These are phyloP conservation scores for Staphylotrichum longicolle DNA, from an alignment of 495 filamentous ascomycete genomes.

Conservation along the genomic window DNA sequence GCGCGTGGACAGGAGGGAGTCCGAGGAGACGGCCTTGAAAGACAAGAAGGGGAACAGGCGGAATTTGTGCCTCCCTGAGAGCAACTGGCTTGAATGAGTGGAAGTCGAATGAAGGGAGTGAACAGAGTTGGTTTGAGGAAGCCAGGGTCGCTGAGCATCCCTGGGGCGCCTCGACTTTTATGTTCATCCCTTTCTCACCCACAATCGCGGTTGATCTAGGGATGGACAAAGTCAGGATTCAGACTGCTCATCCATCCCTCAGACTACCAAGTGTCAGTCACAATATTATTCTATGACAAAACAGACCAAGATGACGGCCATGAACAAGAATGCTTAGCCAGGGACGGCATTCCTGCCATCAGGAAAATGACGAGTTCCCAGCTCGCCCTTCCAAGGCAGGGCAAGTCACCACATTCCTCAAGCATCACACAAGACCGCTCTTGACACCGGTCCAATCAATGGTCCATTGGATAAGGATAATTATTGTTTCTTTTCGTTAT, in stretches of 20 bases:
- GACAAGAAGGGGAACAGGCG: neutral
- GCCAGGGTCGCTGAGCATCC: too few relatives aligned
- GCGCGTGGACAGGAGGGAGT: neutral
- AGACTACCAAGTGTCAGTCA: neutral
- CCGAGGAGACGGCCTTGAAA: neutral
- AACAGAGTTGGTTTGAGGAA: neutral
- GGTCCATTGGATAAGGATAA: neutral
- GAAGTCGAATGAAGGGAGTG: neutral
- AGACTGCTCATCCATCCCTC: neutral
- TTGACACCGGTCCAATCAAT: neutral
- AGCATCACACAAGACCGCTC: neutral
- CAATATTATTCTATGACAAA: neutral
- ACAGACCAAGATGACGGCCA: neutral
- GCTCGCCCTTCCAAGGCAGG: neutral
- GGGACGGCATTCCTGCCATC: constrained; percentile 13
- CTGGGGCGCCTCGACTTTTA: neutral
- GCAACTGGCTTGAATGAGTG: too few relatives aligned
- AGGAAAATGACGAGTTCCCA: neutral
- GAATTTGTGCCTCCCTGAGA: too few relatives aligned
- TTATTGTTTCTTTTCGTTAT: constrained; percentile 1
- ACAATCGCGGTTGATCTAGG: neutral
- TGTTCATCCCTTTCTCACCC: neutral
- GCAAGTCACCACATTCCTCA: constrained; percentile 11
- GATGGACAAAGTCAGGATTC: constrained; percentile 3
- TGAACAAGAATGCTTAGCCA: too few relatives aligned